These are phyloP conservation scores for Sinapis alba DNA, from an alignment of 441 rosid genomes.

Conservation along the genomic window DNA sequence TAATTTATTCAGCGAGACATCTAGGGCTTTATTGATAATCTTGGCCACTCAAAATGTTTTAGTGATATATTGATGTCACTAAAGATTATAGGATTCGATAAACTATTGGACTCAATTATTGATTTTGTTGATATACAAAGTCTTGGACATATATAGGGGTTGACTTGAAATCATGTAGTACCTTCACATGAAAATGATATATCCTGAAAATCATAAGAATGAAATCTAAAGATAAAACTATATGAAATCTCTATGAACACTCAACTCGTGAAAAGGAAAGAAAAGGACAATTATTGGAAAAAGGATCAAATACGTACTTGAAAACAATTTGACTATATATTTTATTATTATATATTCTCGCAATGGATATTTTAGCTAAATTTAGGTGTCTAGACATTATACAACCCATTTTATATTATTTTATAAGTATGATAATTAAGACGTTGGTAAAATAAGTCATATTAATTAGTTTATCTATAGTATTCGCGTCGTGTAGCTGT, in stretches of 20 bases:
- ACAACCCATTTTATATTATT: neutral
- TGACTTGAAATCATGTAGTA: neutral
- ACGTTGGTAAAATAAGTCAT: neutral
- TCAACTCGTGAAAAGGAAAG: neutral
- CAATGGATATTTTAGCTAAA: neutral
- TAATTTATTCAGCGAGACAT: neutral
- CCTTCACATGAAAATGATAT: neutral
- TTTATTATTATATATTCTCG: neutral
- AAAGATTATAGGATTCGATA: constrained; percentile 13
- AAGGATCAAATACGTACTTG: constrained; percentile 1
- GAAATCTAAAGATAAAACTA: neutral
- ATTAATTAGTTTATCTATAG: neutral
- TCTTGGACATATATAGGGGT: neutral
- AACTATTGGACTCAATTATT: constrained; percentile 5
- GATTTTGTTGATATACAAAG: constrained; percentile 7
- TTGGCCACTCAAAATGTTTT: neutral
- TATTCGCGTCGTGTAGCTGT: neutral
- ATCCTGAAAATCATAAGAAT: neutral
- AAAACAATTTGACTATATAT: neutral
- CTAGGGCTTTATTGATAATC: neutral
- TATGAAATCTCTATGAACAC: neutral
- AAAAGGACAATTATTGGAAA: constrained; percentile 13
- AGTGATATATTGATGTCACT: constrained; percentile 13
- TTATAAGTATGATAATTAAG: neutral
- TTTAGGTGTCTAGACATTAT: neutral